phyloP scores from a whole-genome alignment of 1,139 yeast species.

The Candida pseudoviswanathii region DNA sequence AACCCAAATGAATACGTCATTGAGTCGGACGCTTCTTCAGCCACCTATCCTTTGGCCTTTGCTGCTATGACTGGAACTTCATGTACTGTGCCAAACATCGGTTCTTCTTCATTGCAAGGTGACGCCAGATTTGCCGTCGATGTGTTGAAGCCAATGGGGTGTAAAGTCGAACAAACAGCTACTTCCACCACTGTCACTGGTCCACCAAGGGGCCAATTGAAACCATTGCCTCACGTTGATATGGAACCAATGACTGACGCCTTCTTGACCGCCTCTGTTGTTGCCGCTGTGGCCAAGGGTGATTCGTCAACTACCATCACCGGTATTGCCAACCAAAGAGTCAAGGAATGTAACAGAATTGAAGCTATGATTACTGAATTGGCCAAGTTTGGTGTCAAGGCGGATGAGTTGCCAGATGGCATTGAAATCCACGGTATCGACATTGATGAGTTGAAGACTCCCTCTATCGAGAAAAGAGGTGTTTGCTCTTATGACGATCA shows the following conservation, averaged over 20 bases:
- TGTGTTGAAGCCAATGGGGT: constrained; percentile 94
- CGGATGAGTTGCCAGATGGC: constrained; percentile 89
- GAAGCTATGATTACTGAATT: constrained; percentile 91
- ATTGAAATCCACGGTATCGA: constrained; percentile 77
- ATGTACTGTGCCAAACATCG: constrained; percentile 93
- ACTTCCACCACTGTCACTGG: constrained; percentile 92
- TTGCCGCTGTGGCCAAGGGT: constrained; percentile 83
- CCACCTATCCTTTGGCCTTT: constrained; percentile 95
- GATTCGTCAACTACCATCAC: constrained; percentile 71
- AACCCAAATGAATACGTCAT: constrained; percentile 86
- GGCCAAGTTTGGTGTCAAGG: constrained; percentile 85
- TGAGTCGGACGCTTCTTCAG: constrained; percentile 98
- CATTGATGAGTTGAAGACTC: constrained; percentile 49
- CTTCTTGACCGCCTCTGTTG: constrained; percentile 92
- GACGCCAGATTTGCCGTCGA: constrained; percentile 97
- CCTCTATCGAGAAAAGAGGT: constrained; percentile 52
- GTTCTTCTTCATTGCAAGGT: constrained; percentile 90
- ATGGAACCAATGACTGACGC: constrained; percentile 99
- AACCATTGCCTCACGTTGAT: constrained; percentile 75
- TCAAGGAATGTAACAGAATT: constrained; percentile 94
- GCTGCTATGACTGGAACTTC: constrained; percentile 97
- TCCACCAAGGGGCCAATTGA: constrained; percentile 68
- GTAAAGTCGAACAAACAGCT: constrained; percentile 78
- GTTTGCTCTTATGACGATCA: constrained; percentile 89
- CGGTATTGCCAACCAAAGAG: constrained; percentile 98